A percentile compares a stretch with the other conserved stretches of the same genome.
phyloP scores from a whole-genome alignment of 306 rosid species.

The Cercis canadensis region DNA sequence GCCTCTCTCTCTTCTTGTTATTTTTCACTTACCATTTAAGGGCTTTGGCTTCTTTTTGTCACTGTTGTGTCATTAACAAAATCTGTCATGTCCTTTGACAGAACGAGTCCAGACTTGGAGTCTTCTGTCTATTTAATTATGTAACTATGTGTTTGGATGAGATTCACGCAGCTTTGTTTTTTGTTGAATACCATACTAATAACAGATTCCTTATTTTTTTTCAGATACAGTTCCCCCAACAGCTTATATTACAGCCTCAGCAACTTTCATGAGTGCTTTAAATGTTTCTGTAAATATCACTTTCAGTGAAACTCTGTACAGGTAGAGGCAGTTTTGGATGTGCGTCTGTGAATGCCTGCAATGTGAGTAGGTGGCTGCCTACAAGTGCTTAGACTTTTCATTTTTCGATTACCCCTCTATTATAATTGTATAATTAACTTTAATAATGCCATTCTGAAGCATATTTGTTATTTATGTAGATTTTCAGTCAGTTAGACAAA shows the following conservation, averaged over 20 bases:
- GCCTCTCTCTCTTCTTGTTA: slow-evolving; percentile 17
- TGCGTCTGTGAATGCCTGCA: slow-evolving; percentile 77
- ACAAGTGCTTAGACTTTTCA: slow-evolving; percentile 13
- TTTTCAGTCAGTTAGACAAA: slow-evolving; percentile 1
- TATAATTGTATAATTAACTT: slow-evolving; percentile 4
- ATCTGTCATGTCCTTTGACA: too few species aligned
- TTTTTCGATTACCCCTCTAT: slow-evolving; percentile 8
- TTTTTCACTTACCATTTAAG: not conserved
- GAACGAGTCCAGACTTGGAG: too few species aligned
- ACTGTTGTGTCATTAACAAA: not conserved
- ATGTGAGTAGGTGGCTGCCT: slow-evolving; percentile 70
- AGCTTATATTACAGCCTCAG: too few species aligned
- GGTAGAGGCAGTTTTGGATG: slow-evolving; percentile 77
- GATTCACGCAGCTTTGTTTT: slow-evolving; percentile 23
- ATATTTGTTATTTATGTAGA: not conserved
- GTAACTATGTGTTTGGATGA: not conserved
- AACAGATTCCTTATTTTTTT: too few species aligned
- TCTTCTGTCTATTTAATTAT: too few species aligned
- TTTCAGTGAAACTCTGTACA: slow-evolving; percentile 75
- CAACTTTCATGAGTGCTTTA: too few species aligned
- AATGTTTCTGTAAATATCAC: slow-evolving; percentile 77
- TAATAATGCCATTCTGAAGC: not conserved
- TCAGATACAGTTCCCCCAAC: too few species aligned
- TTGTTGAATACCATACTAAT: too few species aligned
- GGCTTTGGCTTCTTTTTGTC: slow-evolving; percentile 20